Conservation (phyloP, 2,329 filamentous ascomycete species). For the Trichophyton rubrum region DNA sequence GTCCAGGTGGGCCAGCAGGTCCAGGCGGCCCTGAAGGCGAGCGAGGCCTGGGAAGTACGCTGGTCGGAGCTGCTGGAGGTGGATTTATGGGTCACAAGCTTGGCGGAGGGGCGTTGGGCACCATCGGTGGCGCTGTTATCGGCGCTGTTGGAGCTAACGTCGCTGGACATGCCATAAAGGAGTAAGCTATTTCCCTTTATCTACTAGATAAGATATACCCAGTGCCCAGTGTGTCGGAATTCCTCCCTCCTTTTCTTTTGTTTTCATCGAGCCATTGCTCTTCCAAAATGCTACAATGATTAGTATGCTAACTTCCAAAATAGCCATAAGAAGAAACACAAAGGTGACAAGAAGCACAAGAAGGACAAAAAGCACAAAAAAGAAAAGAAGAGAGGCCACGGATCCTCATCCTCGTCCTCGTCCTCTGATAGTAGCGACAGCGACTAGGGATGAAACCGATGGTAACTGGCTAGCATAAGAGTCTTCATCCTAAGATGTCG, state of each 20-base stretch:
- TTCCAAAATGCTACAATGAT: not conserved
- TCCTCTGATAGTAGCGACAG: conserved; percentile 11
- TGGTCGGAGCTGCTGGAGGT: conserved; percentile 28
- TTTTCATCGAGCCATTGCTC: not conserved
- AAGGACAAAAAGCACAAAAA: conserved; percentile 15
- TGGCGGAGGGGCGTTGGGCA: conserved; percentile 24
- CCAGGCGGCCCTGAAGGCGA: conserved; percentile 20
- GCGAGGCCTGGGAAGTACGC: conserved; percentile 25
- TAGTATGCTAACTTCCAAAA: not conserved
- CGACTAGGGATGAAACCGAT: conserved; percentile 8
- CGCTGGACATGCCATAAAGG: conserved; percentile 17
- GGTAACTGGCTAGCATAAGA: not conserved
- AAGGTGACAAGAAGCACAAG: conserved; percentile 18
- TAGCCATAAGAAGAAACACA: conserved; percentile 18
- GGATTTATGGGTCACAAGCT: conserved; percentile 26
- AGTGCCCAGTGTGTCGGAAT: too few species aligned
- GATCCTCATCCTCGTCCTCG: not conserved
- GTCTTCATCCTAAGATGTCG: not conserved
- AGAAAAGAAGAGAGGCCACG: conserved; percentile 1
- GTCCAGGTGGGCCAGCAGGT: not conserved
- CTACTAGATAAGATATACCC: too few species aligned
- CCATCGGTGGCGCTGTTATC: conserved; percentile 23
- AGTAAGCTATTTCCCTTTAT: conserved; percentile 15
- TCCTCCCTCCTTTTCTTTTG: not conserved
- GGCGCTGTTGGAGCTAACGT: conserved; percentile 24